A percentile compares a stretch with the other conserved stretches of the same genome.
Conservation (phyloP, 2,329 filamentous ascomycete genomes). For the Passalora sequoiae region DNA sequence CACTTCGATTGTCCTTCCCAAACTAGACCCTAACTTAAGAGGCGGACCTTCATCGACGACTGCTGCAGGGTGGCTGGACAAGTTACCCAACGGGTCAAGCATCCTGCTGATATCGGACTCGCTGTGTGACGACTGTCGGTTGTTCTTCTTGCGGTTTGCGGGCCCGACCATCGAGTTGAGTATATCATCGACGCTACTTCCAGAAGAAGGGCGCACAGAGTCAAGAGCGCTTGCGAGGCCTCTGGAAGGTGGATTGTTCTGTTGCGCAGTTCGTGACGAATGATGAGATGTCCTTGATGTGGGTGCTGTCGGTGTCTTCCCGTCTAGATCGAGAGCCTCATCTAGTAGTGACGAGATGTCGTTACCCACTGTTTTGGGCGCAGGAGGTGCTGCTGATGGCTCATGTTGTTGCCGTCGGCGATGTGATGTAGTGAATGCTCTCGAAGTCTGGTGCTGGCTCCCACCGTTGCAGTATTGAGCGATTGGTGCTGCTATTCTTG, state of each 20-base stretch:
- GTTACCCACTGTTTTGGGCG: conserved; percentile 16
- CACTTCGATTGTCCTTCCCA: conserved; percentile 40
- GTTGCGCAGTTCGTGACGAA: conserved; percentile 25
- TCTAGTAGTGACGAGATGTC: conserved; percentile 29
- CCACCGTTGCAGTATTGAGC: conserved; percentile 10
- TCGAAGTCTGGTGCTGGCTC: conserved; percentile 15
- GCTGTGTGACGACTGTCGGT: neutral
- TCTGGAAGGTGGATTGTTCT: conserved; percentile 15
- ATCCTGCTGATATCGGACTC: neutral
- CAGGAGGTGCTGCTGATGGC: conserved; percentile 13
- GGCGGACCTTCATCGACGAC: conserved; percentile 14
- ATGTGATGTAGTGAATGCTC: conserved; percentile 21
- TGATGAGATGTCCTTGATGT: conserved; percentile 27
- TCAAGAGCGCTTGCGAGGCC: conserved; percentile 8
- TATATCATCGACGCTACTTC: conserved; percentile 13
- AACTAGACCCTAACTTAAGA: conserved; percentile 36
- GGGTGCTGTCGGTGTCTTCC: conserved; percentile 24
- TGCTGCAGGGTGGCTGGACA: neutral
- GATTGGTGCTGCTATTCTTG: conserved; percentile 11
- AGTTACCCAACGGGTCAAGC: neutral
- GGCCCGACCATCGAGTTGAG: conserved; percentile 8
- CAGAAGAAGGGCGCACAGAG: conserved; percentile 8
- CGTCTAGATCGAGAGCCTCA: conserved; percentile 27
- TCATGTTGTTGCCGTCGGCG: conserved; percentile 8
- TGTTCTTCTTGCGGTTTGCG: neutral